Evolutionary conservation across 768 basidiomycete species (phyloP), one percentile per base, ranked within the genome.

Genomic region (Suillus decipiens): DNA sequence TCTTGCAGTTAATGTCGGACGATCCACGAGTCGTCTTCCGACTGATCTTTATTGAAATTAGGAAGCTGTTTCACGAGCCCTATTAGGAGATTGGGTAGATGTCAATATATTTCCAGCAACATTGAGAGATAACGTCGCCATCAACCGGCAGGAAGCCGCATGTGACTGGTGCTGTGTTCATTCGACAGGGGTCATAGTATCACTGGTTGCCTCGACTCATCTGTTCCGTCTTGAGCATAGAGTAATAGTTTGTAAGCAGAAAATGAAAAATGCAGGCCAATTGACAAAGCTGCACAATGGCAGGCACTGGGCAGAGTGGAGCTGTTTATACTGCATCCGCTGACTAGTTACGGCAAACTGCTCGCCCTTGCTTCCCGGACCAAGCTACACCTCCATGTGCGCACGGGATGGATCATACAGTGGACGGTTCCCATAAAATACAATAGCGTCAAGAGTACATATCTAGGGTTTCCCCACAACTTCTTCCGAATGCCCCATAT

Each of bases 381-480:
- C 19, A 33, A 53, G 11, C 15, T 53, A 19, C 11, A 51, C 15
- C 17, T 31, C 17, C 31, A 51, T 31, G 17, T 33, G 33, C 3
- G 53, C n/a, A 54, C 34, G n/a, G 34, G 36, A 54, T n/a, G 34
- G 53, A 55, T n/a, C 53, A 53, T 33, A 9, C 28, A 28, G n/a
- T 55, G 34, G 34, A 55, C n/a, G 12, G n/a, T 36, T 36, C 53
- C 33, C 34, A 55, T 8, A 22, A 22, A 6, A 22, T 17, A n/a
- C n/a, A n/a, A 53, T 33, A 19, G 51, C n/a, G 11, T 33, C 6
- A 33, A 33, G 33, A 53, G 17, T 53, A 12, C 51, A n/a, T 22
- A 22, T 22, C 53, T 55, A 55, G 53, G 34, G 22, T 34, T 55
- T 34, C n/a, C 22, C 45, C 63, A 61, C 60, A 5, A 43, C 19